phyloP scores from a whole-genome alignment of 2,329 filamentous ascomycete species.

The Epichloe amarillans region DNA sequence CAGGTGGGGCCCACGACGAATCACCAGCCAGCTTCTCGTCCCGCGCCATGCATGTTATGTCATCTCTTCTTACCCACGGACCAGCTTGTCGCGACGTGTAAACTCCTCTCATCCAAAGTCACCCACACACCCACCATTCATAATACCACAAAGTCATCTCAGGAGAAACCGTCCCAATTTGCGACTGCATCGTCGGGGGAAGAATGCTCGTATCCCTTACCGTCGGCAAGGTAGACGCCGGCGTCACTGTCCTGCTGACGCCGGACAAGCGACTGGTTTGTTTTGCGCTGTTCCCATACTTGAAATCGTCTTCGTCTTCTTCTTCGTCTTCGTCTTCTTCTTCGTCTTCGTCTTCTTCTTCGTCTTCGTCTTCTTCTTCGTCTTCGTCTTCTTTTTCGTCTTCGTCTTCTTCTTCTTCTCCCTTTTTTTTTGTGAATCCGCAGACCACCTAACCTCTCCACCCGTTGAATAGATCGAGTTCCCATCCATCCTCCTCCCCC shows the following conservation, averaged over 20 bases:
- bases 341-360: background rate
- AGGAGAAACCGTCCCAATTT: background rate
- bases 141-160: background rate
- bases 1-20: background rate
- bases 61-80: no score
- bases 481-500: conserved; percentile 93
- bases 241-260: conserved; percentile 90
- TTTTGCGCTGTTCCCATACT: conserved; percentile 9
- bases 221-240: conserved; percentile 97
- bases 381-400: no score
- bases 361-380: background rate
- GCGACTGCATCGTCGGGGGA: background rate
- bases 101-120: background rate
- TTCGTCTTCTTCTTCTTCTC: no score
- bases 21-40: background rate
- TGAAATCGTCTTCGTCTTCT: background rate
- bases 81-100: no score
- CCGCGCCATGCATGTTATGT: no score
- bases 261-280: conserved; percentile 85
- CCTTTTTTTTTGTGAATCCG: background rate
- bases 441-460: background rate
- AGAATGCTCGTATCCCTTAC: conserved; percentile 91
- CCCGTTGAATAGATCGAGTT: conserved; percentile 72
- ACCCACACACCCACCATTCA: background rate
- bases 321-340: no score